Conservation (phyloP, 345 rosid species). For the Rhizophora apiculata region DNA sequence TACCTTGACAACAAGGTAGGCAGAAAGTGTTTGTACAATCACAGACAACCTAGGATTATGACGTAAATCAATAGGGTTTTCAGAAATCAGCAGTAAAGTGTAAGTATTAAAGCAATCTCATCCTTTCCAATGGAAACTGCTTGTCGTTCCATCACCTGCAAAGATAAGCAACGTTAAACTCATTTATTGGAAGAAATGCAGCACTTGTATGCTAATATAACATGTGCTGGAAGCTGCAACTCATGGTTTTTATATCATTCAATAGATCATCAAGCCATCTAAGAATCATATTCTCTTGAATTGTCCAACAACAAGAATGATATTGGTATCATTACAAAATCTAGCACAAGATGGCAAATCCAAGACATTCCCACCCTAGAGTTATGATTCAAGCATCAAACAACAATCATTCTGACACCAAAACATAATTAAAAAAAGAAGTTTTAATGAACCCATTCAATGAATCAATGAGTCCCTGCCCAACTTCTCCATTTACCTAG, state of each 20-base stretch:
- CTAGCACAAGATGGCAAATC: slow-evolving; percentile 81
- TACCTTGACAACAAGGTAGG: slow-evolving; percentile 92
- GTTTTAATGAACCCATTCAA: background rate
- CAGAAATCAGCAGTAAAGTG: slow-evolving; percentile 89
- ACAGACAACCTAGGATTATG: slow-evolving; percentile 65
- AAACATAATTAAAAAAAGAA: background rate
- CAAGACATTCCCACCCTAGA: slow-evolving; percentile 87
- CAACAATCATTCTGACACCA: slow-evolving; percentile 15
- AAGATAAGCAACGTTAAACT: slow-evolving; percentile 17
- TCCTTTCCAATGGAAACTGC: slow-evolving; percentile 94
- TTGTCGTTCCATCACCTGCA: slow-evolving; percentile 95
- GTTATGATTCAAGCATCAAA: slow-evolving; percentile 41
- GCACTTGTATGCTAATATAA: background rate
- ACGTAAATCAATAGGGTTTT: slow-evolving; percentile 92
- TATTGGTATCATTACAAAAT: slow-evolving; percentile 85
- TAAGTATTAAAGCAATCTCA: slow-evolving; percentile 83
- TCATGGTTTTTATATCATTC: background rate
- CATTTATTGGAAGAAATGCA: background rate
- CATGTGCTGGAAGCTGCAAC: background rate
- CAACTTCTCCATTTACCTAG: slow-evolving; percentile 44
- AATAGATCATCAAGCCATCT: too few relatives aligned
- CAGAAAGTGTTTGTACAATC: slow-evolving; percentile 88
- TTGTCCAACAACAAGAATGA: slow-evolving; percentile 87
- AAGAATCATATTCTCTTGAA: slow-evolving; percentile 33
- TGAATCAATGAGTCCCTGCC: background rate